Percentiles rank a stretch among this genome's conserved stretches.
Conservation (phyloP, 345 rosid species). For the Arabis hirsuta region DNA sequence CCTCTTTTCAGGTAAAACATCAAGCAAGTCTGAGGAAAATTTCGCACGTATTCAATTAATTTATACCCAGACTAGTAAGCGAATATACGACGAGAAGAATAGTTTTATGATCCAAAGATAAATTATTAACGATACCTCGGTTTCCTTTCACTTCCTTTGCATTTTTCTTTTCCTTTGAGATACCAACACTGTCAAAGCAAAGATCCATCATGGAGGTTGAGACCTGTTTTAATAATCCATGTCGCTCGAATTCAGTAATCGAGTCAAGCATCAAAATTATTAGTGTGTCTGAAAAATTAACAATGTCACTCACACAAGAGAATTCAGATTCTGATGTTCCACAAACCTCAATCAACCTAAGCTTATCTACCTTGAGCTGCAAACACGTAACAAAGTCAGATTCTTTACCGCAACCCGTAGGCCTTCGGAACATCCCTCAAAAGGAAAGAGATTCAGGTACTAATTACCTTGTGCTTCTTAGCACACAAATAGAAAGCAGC, state of each 20-base stretch:
- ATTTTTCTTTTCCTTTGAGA: conserved; percentile 56
- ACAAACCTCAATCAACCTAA: conserved; percentile 83
- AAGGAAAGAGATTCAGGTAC: not conserved
- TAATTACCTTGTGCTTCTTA: conserved; percentile 67
- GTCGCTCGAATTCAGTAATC: conserved; percentile 34
- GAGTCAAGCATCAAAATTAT: conserved; percentile 52
- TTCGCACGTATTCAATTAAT: conserved; percentile 10
- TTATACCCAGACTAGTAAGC: not conserved
- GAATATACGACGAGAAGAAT: not conserved
- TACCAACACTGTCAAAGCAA: conserved; percentile 44
- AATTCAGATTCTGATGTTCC: conserved; percentile 92
- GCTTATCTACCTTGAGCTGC: conserved; percentile 89
- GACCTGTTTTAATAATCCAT: conserved; percentile 31
- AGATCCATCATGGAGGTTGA: conserved; percentile 43
- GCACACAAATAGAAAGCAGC: conserved; percentile 91
- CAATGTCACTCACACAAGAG: conserved; percentile 59
- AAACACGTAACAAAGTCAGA: conserved; percentile 8
- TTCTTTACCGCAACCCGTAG: not conserved
- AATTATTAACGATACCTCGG: conserved; percentile 38
- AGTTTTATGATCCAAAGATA: conserved; percentile 35
- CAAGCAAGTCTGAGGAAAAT: conserved; percentile 39
- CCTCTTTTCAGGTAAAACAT: conserved; percentile 74
- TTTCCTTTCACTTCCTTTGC: conserved; percentile 37
- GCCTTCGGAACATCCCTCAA: not conserved
- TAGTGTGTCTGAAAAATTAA: conserved; percentile 16